These are phyloP conservation scores for Fusarium nanum DNA, from an alignment of 2,329 filamentous ascomycete genomes.

Conservation along the genomic window DNA sequence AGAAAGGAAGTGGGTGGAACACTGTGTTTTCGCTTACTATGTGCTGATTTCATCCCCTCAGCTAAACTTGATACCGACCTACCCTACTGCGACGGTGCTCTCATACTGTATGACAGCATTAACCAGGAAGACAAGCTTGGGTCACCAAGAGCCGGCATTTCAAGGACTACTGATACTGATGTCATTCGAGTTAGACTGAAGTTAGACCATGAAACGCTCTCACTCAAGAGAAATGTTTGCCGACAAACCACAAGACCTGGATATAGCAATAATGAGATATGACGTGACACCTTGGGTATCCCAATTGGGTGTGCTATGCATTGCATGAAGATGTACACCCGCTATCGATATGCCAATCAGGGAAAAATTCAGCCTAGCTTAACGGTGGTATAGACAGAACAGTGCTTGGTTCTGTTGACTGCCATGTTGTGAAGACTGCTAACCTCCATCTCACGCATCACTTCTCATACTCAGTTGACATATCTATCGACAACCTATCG, in stretches of 20 bases:
- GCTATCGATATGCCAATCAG: background rate
- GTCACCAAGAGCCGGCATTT: background rate
- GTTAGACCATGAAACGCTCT: background rate
- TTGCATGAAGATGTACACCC: background rate
- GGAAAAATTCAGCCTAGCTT: background rate
- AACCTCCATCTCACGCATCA: background rate
- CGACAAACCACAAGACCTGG: background rate
- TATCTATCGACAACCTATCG: background rate
- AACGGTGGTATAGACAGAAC: background rate
- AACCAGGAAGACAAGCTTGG: slow-evolving; percentile 1
- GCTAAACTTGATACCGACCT: background rate
- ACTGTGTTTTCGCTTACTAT: slow-evolving; percentile 17
- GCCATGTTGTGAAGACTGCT: background rate
- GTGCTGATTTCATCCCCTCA: slow-evolving; percentile 14
- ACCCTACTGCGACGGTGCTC: background rate
- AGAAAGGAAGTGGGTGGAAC: slow-evolving; percentile 33
- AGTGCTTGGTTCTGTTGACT: background rate
- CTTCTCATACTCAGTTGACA: background rate
- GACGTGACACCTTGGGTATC: background rate
- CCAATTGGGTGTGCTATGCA: background rate
- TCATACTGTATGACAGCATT: slow-evolving; percentile 7
- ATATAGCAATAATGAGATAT: background rate
- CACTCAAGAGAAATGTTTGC: background rate
- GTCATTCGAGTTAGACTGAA: background rate
- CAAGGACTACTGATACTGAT: background rate